These are phyloP conservation scores for Hygrophila difformis DNA, from an alignment of 257 asterid species.

Conservation along the genomic window DNA sequence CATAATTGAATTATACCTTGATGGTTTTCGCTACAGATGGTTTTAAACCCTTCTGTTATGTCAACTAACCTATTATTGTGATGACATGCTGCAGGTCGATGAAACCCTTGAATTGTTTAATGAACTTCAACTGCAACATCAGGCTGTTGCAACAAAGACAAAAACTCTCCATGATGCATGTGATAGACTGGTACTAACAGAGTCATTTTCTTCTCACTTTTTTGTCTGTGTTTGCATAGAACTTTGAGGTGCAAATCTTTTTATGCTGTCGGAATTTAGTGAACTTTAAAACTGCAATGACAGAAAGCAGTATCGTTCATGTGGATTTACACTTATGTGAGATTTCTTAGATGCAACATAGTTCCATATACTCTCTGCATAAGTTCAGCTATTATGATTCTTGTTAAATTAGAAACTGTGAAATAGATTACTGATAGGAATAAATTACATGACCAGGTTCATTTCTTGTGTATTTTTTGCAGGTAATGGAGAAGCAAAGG, in stretches of 20 bases:
- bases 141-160: slow-evolving; percentile 94
- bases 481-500: slow-evolving; percentile 95
- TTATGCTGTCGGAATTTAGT: neutral
- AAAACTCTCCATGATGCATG: slow-evolving; percentile 98
- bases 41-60: too few relatives aligned
- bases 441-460: slow-evolving; percentile 11
- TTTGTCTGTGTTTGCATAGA: too few relatives aligned
- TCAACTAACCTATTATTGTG: slow-evolving; percentile 16
- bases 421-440: neutral
- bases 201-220: slow-evolving; percentile 8
- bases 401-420: neutral
- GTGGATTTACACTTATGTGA: too few relatives aligned
- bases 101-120: slow-evolving; percentile 89
- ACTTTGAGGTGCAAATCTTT: slow-evolving; percentile 1
- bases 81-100: slow-evolving; percentile 63
- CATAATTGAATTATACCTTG: neutral
- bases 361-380: too few relatives aligned
- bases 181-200: slow-evolving; percentile 73
- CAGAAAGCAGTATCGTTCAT: too few relatives aligned
- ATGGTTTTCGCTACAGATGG: too few relatives aligned
- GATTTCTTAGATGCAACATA: too few relatives aligned
- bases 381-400: neutral
- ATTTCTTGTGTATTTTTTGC: slow-evolving; percentile 31
- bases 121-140: slow-evolving; percentile 92
- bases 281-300: too few relatives aligned